phyloP scores from a whole-genome alignment of 768 basidiomycete genomes.

The Stropharia rugosoannulata region DNA sequence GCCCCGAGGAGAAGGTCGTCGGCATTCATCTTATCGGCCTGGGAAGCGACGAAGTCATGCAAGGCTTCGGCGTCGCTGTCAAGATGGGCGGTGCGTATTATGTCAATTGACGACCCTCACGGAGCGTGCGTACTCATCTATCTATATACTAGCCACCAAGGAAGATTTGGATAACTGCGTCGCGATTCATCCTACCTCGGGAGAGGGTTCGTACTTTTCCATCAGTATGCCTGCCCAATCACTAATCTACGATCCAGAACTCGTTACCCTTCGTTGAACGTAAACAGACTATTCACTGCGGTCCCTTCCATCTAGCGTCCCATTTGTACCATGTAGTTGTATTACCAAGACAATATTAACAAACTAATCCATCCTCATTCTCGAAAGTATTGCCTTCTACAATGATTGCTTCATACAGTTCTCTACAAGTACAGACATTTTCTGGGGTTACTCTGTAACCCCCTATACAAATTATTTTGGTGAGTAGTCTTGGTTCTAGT shows the following conservation, averaged over 20 bases:
- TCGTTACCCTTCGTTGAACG: slow-evolving; percentile 31
- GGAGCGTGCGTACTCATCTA: not conserved
- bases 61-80: slow-evolving; percentile 96
- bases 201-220: slow-evolving; percentile 55
- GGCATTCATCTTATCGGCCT: slow-evolving; percentile 91
- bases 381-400: too few species aligned
- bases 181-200: slow-evolving; percentile 89
- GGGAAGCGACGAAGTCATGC: slow-evolving; percentile 92
- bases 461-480: too few species aligned
- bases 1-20: slow-evolving; percentile 93
- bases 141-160: slow-evolving; percentile 55
- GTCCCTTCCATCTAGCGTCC: too few species aligned
- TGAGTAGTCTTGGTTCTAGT: too few species aligned
- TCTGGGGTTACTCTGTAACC: too few species aligned
- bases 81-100: slow-evolving; percentile 77
- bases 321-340: too few species aligned
- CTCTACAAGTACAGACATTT: too few species aligned
- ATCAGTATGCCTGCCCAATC: slow-evolving; percentile 14
- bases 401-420: too few species aligned
- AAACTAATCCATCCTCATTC: too few species aligned
- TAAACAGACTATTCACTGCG: too few species aligned
- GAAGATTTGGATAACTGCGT: slow-evolving; percentile 84
- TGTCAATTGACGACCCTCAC: not conserved
- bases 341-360: too few species aligned
- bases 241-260: slow-evolving; percentile 20